Evolutionary conservation across 75 land plant species (phyloP).

Genomic region (Isoetes taiwanensis): DNA sequence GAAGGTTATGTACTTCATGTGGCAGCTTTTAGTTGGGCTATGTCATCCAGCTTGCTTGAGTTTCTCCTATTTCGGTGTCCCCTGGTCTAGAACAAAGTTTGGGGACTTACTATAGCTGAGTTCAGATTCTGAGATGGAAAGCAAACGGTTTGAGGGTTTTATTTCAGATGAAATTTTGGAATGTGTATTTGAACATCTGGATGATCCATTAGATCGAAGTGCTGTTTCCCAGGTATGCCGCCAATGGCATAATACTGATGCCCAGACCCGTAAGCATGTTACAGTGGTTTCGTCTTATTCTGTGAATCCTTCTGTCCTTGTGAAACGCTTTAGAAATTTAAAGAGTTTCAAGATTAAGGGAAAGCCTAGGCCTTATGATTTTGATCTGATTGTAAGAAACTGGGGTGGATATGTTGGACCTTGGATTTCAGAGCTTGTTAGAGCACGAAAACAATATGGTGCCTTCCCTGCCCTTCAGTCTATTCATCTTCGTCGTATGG

Average conservation of each 20-base stretch:
- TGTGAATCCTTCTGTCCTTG: not conserved
- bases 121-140: too few species aligned
- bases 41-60: too few species aligned
- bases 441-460: too few species aligned
- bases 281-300: not conserved
- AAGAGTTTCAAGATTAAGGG: not conserved
- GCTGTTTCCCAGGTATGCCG: not conserved
- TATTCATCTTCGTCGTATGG: not conserved
- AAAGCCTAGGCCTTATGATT: slow-evolving; percentile 5
- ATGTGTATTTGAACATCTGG: too few species aligned
- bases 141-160: too few species aligned
- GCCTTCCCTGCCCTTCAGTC: not conserved
- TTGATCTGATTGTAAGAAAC: not conserved
- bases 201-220: not conserved
- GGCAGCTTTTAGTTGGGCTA: too few species aligned
- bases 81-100: too few species aligned
- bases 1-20: too few species aligned
- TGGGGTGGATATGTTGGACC: slow-evolving; percentile 1
- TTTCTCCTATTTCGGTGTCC: too few species aligned
- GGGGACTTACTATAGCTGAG: too few species aligned
- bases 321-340: not conserved
- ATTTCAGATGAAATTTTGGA: too few species aligned
- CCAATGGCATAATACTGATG: not conserved
- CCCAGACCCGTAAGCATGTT: not conserved
- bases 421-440: not conserved